Evolutionary conservation across 2,329 filamentous ascomycete genomes (phyloP), one percentile per base, ranked within the genome.

Genomic region (Diaporthe humulicola): DNA sequence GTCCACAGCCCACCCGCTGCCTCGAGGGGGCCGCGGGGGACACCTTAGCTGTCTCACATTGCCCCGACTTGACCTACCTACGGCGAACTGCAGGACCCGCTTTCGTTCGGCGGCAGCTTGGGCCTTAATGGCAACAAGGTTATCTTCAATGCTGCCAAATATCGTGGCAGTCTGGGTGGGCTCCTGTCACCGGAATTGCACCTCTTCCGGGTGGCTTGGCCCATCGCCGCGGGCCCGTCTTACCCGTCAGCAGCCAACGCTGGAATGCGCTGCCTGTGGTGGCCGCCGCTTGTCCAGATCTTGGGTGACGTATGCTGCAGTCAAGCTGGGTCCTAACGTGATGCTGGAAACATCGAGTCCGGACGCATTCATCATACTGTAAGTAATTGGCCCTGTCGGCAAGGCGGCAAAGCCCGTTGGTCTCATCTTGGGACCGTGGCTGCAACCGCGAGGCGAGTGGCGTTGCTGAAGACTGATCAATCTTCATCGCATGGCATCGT

Each of bases 51-150:
- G 64, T 69, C 64, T 69, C 64, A 69, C n/a, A 25, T 28, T 40
- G 33, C 45, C 45, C 42, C 14, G 22, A 17, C 64, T 52, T 19
- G 30, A 54, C 61, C 30, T 38, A 54, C 61, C 30, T 38, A 50
- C 61, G 45, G 61, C 45, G 33, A 54, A 15, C 64, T 40, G 64
- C 48, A 69, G 48, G 45, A 14, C 64, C 64, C 64, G 30, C 64
- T 40, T n/a, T 54, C 48, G 30, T 38, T 40, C 64, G 42, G 64
- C 64, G 64, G 45, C 64, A 69, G 48, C 48, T 40, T 69, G 64
- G 64, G 45, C 61, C 42, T 52, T 52, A 52, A 67, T 52, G 30
- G 61, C 38, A 54, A 74, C 73, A 74, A 71, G 73, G 73, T 71
- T 71, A 66, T 74, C 28, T 74, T 22, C n/a, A 17, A 50, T 50